A percentile compares a stretch with the other conserved stretches of the same genome.
Evolutionary conservation across 768 basidiomycete species (phyloP).

Genomic region (Russula griseocarnosa): DNA sequence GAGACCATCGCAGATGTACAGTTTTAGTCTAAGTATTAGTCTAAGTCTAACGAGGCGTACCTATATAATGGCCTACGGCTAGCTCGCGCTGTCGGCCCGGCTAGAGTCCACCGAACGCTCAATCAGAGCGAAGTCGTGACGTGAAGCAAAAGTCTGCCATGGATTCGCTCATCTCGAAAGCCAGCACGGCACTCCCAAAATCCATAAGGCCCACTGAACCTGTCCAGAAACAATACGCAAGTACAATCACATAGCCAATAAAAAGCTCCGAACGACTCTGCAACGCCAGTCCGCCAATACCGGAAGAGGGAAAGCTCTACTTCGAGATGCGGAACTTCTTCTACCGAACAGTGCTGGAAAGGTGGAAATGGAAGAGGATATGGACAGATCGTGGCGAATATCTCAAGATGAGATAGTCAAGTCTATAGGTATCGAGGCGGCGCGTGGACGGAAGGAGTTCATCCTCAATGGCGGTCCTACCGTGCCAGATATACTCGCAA

Average conservation of each 20-base stretch:
- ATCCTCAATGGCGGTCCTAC: slow-evolving; percentile 82
- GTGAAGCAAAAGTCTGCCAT: not conserved
- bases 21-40: not conserved
- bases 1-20: slow-evolving; percentile 15
- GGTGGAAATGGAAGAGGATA: slow-evolving; percentile 69
- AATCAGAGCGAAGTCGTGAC: too few species aligned
- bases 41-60: too few species aligned
- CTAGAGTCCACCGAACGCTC: too few species aligned
- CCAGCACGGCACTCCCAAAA: slow-evolving; percentile 56
- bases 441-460: slow-evolving; percentile 70
- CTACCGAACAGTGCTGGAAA: slow-evolving; percentile 63
- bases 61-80: too few species aligned
- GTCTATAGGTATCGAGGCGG: slow-evolving; percentile 69
- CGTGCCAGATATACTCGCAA: slow-evolving; percentile 83
- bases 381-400: slow-evolving; percentile 90
- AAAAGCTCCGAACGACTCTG: slow-evolving; percentile 70
- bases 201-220: slow-evolving; percentile 56
- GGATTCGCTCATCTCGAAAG: slow-evolving; percentile 20
- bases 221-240: slow-evolving; percentile 44
- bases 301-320: slow-evolving; percentile 56
- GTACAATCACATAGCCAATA: slow-evolving; percentile 63
- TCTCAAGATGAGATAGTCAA: slow-evolving; percentile 72
- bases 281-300: slow-evolving; percentile 56
- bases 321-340: slow-evolving; percentile 72
- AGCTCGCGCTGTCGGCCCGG: too few species aligned